phyloP scores from a whole-genome alignment of 2,329 filamentous ascomycete species.

The Chrysoporthe deuterocubensis region DNA sequence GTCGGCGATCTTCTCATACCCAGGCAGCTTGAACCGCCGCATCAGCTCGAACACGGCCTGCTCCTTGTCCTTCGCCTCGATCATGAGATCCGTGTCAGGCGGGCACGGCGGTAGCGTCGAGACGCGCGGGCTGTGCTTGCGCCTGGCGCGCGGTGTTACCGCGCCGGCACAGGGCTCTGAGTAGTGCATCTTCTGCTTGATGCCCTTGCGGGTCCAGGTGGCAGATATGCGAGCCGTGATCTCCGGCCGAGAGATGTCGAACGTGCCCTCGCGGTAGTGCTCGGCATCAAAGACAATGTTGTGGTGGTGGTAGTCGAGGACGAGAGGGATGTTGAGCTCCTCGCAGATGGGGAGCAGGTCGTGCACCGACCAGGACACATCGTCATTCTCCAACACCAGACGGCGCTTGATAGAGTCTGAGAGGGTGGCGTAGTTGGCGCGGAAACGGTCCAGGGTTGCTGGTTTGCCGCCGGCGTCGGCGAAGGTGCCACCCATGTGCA shows the following conservation, averaged over 20 bases:
- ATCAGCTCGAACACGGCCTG: constrained; percentile 95
- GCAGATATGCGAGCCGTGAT: constrained; percentile 77
- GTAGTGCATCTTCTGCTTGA: constrained; percentile 97
- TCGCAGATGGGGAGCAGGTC: constrained; percentile 89
- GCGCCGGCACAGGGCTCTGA: constrained; percentile 80
- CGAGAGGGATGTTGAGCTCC: constrained; percentile 89
- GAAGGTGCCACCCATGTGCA: constrained; percentile 91
- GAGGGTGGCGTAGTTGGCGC: constrained; percentile 69
- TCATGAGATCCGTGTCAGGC: constrained; percentile 93
- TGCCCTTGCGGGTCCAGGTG: constrained; percentile 83
- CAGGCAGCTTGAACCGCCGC: constrained; percentile 83
- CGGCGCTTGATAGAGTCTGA: constrained; percentile 75
- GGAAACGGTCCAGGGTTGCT: constrained; percentile 78
- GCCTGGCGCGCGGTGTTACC: constrained; percentile 74
- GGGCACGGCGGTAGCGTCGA: constrained; percentile 80
- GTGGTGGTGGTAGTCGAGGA: constrained; percentile 93
- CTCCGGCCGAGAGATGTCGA: constrained; percentile 68
- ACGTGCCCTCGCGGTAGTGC: constrained; percentile 79
- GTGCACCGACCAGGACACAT: constrained; percentile 90
- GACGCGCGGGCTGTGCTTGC: constrained; percentile 85
- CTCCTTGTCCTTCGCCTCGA: constrained; percentile 97
- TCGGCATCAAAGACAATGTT: constrained; percentile 84
- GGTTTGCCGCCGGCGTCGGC: constrained; percentile 68
- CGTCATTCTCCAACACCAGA: constrained; percentile 91
- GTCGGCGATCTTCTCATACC: constrained; percentile 75